Evolutionary conservation across 352 stramenopile species (phyloP).

Genomic region (Peronosclerospora sorghi): DNA sequence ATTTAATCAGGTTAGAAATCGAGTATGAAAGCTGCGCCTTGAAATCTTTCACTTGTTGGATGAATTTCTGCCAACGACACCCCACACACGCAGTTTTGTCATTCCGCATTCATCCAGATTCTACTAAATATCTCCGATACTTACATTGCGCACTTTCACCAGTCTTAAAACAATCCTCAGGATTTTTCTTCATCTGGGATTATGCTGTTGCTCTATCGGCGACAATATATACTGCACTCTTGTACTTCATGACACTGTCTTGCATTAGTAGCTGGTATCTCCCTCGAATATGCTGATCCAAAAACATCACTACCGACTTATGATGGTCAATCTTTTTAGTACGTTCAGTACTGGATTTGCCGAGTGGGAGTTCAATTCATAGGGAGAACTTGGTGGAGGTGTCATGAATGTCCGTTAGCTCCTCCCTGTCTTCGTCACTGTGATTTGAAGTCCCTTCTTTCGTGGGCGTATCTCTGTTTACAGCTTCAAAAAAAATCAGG

Average conservation of each 20-base stretch:
- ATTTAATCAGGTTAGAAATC: constrained; percentile 45
- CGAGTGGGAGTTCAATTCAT: constrained; percentile 73
- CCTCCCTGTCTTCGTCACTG: constrained; percentile 5
- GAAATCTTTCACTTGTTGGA: constrained; percentile 37
- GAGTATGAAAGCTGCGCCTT: constrained; percentile 39
- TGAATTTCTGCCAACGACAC: constrained; percentile 41
- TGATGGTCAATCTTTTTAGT: constrained; percentile 74
- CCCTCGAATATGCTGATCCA: constrained; percentile 47
- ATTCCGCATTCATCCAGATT: neutral
- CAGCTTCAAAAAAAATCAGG: constrained; percentile 33
- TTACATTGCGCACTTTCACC: constrained; percentile 68
- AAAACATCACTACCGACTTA: constrained; percentile 48
- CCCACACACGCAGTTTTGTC: neutral
- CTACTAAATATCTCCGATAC: constrained; percentile 4
- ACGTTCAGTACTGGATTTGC: constrained; percentile 62
- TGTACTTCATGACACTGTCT: constrained; percentile 37
- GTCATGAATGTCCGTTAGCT: constrained; percentile 25
- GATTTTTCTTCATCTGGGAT: constrained; percentile 35
- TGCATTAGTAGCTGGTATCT: constrained; percentile 48
- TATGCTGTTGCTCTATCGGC: constrained; percentile 35
- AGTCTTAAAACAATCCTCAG: constrained; percentile 60
- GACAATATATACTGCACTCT: constrained; percentile 39
- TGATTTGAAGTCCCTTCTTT: constrained; percentile 1
- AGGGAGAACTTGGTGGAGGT: constrained; percentile 37
- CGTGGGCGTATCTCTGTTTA: constrained; percentile 2